Percentiles rank a stretch among this genome's conserved stretches.
Conservation (phyloP, 148 eudicot species). For the Rhododendron molle region DNA sequence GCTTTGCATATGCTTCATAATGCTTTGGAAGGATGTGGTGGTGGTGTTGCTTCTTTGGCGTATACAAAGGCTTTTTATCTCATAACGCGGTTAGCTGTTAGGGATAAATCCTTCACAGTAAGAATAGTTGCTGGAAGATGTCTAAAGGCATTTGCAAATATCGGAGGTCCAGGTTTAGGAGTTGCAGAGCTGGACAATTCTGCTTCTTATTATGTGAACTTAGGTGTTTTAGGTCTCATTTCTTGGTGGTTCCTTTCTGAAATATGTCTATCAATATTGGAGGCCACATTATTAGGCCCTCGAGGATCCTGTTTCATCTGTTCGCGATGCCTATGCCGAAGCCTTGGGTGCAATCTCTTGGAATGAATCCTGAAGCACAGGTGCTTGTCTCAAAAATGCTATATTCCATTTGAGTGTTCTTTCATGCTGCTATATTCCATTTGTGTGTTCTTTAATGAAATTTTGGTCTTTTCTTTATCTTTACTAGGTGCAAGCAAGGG, state of each 20-base stretch:
- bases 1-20: conserved; percentile 89
- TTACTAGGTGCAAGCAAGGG: conserved; percentile 75
- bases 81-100: conserved; percentile 64
- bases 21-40: conserved; percentile 96
- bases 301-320: conserved; percentile 82
- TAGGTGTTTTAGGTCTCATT: conserved; percentile 18
- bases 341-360: conserved; percentile 92
- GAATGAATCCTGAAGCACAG: conserved; percentile 95
- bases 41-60: conserved; percentile 65
- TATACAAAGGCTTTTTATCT: conserved; percentile 79
- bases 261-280: conserved; percentile 6
- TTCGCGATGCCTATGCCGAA: conserved; percentile 96
- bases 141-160: conserved; percentile 79
- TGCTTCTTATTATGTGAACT: conserved; percentile 83
- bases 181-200: conserved; percentile 82
- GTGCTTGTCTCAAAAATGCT: conserved; percentile 25
- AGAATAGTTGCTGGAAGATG: conserved; percentile 99
- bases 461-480: conserved; percentile 15
- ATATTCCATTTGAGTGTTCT: conserved; percentile 5
- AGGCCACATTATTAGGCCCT: conserved; percentile 53
- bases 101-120: conserved; percentile 78
- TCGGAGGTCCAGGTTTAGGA: conserved; percentile 96
- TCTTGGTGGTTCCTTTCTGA: conserved; percentile 10
- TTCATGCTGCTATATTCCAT: conserved; percentile 2
- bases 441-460: conserved; percentile 4